Conservation (phyloP, 2,329 filamentous ascomycete species). For the Calonectria hawksworthii region DNA sequence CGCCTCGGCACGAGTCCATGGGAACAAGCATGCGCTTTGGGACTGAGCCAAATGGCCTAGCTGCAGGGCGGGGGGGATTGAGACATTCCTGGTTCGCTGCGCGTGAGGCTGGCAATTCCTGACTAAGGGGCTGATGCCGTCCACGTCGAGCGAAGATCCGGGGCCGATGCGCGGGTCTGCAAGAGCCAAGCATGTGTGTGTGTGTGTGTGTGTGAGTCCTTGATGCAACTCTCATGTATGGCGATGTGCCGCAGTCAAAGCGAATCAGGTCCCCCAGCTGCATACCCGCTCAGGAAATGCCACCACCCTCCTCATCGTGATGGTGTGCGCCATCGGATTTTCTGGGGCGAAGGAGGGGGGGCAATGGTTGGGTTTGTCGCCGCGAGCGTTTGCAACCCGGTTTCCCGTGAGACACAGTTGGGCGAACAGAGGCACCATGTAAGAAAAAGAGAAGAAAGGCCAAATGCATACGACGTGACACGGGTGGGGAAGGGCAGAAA, state of each 20-base stretch:
- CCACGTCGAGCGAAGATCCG: conserved; percentile 1
- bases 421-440: not conserved
- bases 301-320: not conserved
- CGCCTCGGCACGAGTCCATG: not conserved
- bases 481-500: conserved; percentile 7
- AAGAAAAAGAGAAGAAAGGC: not conserved
- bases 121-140: conserved; percentile 36
- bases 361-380: not conserved
- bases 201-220: not conserved
- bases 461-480: conserved; percentile 24
- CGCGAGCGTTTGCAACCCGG: not conserved
- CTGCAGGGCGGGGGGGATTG: conserved; percentile 13
- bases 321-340: not conserved
- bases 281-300: conserved; percentile 7
- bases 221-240: not conserved
- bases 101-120: conserved; percentile 33
- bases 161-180: not conserved
- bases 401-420: conserved; percentile 1
- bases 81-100: conserved; percentile 27
- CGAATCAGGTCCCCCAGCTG: not conserved
- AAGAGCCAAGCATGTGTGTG: not conserved
- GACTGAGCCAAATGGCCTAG: not conserved
- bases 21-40: not conserved
- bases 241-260: not conserved
- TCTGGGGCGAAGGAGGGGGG: not conserved